phyloP scores from a whole-genome alignment of 2,329 filamentous ascomycete species.

The Diplodia seriata region DNA sequence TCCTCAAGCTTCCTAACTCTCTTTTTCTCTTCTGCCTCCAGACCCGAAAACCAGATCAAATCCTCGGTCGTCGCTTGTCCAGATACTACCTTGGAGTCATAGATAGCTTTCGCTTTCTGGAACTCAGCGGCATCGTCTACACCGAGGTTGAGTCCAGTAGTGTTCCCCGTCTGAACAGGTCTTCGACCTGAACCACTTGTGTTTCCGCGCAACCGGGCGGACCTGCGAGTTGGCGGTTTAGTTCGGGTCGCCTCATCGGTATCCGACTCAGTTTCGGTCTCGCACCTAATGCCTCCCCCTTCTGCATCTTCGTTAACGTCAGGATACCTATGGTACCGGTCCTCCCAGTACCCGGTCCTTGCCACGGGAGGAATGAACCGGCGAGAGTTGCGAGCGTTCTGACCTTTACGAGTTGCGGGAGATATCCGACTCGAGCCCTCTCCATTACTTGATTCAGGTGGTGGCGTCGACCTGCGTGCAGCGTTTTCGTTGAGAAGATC shows the following conservation, averaged over 20 bases:
- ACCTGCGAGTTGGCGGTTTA: neutral
- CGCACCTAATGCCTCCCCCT: conserved; percentile 2
- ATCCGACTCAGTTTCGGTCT: neutral
- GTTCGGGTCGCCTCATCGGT: neutral
- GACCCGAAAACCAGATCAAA: neutral
- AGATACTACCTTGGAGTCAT: neutral
- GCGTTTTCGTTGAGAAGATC: neutral
- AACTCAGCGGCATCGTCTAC: neutral
- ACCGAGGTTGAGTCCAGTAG: neutral
- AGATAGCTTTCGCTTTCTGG: neutral
- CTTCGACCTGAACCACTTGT: neutral
- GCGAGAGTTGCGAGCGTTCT: neutral
- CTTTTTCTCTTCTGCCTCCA: neutral
- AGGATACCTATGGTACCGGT: neutral
- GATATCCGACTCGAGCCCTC: neutral
- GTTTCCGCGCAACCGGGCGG: neutral
- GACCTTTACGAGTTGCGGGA: neutral
- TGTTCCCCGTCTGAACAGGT: neutral
- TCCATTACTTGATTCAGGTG: neutral
- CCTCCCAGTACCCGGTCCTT: conserved; percentile 4
- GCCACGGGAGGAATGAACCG: neutral
- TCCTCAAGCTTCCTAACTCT: neutral
- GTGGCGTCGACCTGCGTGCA: neutral
- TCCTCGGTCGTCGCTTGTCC: conserved; percentile 5
- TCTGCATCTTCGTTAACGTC: neutral